These are phyloP conservation scores for Botryotinia convoluta DNA, from an alignment of 2,329 filamentous ascomycete genomes.

Conservation along the genomic window DNA sequence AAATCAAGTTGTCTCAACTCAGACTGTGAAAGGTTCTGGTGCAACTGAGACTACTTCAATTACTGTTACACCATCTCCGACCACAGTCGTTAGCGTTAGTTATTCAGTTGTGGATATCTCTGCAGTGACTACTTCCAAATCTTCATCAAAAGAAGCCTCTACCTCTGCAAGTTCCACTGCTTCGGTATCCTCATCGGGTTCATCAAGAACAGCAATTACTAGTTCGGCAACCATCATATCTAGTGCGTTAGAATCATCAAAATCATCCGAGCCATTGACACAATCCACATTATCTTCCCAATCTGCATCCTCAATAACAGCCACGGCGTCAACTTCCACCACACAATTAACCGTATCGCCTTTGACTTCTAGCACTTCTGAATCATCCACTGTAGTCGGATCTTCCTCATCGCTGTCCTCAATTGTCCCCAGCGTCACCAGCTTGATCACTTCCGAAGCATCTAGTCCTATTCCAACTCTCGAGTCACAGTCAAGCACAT, in stretches of 20 bases:
- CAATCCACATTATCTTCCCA: constrained; percentile 3
- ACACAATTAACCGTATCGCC: not conserved
- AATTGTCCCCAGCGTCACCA: not conserved
- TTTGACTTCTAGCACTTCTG: not conserved
- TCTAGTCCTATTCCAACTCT: not conserved
- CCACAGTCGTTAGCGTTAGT: constrained; percentile 29
- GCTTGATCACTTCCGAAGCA: not conserved
- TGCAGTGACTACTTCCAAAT: constrained; percentile 24
- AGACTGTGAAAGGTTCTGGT: constrained; percentile 31
- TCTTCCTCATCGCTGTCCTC: not conserved
- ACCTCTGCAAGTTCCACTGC: constrained; percentile 8
- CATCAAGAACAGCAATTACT: not conserved
- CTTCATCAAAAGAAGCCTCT: constrained; percentile 15
- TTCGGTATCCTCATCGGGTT: constrained; percentile 8
- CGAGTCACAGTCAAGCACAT: not conserved
- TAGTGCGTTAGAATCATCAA: not conserved
- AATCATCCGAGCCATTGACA: not conserved
- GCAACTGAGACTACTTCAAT: constrained; percentile 31
- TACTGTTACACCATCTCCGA: constrained; percentile 30
- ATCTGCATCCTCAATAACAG: not conserved
- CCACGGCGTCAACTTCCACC: constrained; percentile 4
- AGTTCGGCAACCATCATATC: not conserved
- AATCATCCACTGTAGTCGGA: not conserved
- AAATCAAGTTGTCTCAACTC: constrained; percentile 25
- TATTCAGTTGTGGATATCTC: constrained; percentile 37